Base-by-base conservation (phyloP, 768 basidiomycete genomes). In the Cyathus striatus region DNA sequence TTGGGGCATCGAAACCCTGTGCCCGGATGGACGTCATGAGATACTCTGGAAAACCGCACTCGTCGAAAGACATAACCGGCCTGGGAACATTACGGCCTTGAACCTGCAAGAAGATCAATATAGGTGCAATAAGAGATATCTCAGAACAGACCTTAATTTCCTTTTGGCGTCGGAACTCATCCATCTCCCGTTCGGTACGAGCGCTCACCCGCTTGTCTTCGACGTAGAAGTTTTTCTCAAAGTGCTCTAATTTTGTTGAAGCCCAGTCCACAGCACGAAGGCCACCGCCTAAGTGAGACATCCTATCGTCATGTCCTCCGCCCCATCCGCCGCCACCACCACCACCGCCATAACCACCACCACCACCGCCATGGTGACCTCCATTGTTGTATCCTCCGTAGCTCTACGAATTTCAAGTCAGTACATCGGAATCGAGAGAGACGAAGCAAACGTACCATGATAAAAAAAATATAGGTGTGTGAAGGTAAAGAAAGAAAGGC, bases 221-320 rank as follows among this genome's bases (percentile, higher is more conserved):
- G 36, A 83, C 72, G 54, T 95, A 95, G 52, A 95, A 99, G 72
- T 98, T 97, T 72, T 98, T 99, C 68, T 98, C 95, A 51, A 99
- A 98, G 53, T 78, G 83, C 55, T 83, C 76, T 44, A 96, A 68
- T 47, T 81, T 81, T 36, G 80, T 72, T 32, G 64, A 64, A 41
- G 70, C 61, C 96, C 96, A 99, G 66, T 98, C 90, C 43, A 96
- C 83, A 40, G 73, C 73, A 48, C 82, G 81, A 41, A 98, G 75
- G 36, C 87, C 78, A 30, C 85, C 81, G 25, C 95, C 94, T 14
- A 97, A 78, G 57, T 74, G 76, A 39, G 78, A 71, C 87, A 92
- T 91, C 55, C 71, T 81, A 62, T 91, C 88, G 45, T 78, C 76
- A 44, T 65, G 60, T 26, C 75, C 67, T 30, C 79, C 73, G 18